Percentiles rank a stretch among this genome's conserved stretches.
Conservation (phyloP, 75 land plant genomes). For the Pseudotsuga menziesii region DNA sequence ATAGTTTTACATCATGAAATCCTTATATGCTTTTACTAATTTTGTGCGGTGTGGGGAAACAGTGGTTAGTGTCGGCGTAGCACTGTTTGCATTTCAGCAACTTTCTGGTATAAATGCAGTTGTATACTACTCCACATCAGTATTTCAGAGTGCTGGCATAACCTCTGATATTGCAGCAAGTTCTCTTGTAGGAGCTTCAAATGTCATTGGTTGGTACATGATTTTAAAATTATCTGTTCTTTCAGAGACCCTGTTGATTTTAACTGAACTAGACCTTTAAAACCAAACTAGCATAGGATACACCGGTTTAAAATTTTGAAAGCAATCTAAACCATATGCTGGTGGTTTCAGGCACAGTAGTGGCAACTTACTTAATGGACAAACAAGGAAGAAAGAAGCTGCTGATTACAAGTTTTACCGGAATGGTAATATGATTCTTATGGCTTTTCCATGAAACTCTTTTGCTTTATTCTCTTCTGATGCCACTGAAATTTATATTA, state of each 20-base stretch:
- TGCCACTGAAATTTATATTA: too few species aligned
- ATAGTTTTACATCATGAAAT: too few species aligned
- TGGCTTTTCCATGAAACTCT: too few species aligned
- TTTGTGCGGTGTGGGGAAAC: constrained; percentile 12
- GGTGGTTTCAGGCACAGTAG: constrained; percentile 54
- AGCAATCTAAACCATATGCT: not conserved
- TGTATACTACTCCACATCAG: constrained; percentile 87
- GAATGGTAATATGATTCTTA: constrained; percentile 60
- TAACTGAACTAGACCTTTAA: not conserved
- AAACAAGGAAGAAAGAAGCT: constrained; percentile 86
- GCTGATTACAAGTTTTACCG: constrained; percentile 68
- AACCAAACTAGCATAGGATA: not conserved
- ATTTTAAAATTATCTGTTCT: not conserved
- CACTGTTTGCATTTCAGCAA: constrained; percentile 90
- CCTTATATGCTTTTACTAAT: too few species aligned
- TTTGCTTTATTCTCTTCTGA: too few species aligned
- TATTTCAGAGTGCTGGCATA: constrained; percentile 92
- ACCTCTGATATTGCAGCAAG: constrained; percentile 97
- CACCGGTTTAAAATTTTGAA: too few species aligned
- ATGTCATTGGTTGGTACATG: constrained; percentile 70
- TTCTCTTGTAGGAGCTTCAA: constrained; percentile 92
- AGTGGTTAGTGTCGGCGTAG: constrained; percentile 91
- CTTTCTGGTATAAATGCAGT: constrained; percentile 96
- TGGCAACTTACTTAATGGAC: constrained; percentile 93
- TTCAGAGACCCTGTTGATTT: not conserved